These are phyloP conservation scores for Colletotrichum eleusines DNA, from an alignment of 2,329 filamentous ascomycete genomes.

Conservation along the genomic window DNA sequence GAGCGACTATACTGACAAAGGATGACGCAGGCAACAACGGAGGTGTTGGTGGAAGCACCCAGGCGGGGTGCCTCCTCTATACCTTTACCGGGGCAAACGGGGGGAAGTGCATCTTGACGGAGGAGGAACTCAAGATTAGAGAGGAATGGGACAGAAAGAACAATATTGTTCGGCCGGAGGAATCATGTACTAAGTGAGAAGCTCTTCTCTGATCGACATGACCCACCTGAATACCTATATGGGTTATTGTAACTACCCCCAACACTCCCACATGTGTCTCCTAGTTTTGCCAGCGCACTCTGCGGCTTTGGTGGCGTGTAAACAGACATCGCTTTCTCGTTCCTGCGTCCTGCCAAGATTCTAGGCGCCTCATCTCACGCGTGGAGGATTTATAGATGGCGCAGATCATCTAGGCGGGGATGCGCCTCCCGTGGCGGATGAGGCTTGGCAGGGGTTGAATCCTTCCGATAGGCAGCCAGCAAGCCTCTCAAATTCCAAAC, in stretches of 20 bases:
- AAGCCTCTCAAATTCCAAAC: background rate
- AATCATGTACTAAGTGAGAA: background rate
- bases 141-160: background rate
- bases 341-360: background rate
- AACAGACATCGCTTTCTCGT: background rate
- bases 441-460: background rate
- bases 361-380: background rate
- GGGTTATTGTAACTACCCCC: too few relatives aligned
- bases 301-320: background rate
- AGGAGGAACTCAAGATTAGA: background rate
- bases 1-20: background rate
- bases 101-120: background rate
- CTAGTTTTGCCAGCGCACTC: background rate
- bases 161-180: background rate
- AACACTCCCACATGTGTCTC: background rate
- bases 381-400: background rate
- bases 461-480: background rate
- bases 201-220: background rate
- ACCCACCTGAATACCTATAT: too few relatives aligned
- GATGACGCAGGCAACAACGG: slow-evolving; percentile 5
- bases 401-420: background rate
- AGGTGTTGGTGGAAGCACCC: slow-evolving; percentile 11
- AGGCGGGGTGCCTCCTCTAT: slow-evolving; percentile 12
- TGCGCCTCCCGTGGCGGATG: background rate
- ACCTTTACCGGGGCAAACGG: slow-evolving; percentile 3